Conservation (phyloP, 495 filamentous ascomycete species). For the Penicillium pulvis region DNA sequence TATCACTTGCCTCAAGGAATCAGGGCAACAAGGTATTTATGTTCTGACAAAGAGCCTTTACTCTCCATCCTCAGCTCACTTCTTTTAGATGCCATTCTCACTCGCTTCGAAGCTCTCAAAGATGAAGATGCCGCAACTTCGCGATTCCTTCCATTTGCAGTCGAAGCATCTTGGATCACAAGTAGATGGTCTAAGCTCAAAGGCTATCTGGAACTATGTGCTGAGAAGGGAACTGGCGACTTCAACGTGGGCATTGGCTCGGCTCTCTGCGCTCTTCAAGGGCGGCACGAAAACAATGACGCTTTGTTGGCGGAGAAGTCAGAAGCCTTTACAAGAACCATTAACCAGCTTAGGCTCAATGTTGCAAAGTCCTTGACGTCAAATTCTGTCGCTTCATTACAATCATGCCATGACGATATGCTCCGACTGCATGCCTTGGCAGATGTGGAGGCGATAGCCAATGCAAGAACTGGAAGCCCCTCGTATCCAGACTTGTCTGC, state of each 20-base stretch:
- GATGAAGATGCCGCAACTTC: constrained; percentile 52
- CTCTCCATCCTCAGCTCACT: constrained; percentile 11
- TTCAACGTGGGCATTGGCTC: constrained; percentile 83
- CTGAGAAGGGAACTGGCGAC: constrained; percentile 58
- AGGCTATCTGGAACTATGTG: constrained; percentile 61
- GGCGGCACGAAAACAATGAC: constrained; percentile 24
- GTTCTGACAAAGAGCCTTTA: background rate
- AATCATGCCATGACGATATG: constrained; percentile 77
- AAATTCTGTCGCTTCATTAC: constrained; percentile 74
- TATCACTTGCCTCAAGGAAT: constrained; percentile 86
- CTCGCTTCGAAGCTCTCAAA: constrained; percentile 77
- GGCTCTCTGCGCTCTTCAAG: constrained; percentile 66
- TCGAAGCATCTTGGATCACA: constrained; percentile 90
- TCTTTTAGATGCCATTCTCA: constrained; percentile 72
- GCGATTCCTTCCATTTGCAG: constrained; percentile 72
- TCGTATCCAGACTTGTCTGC: constrained; percentile 48
- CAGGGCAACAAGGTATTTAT: constrained; percentile 79
- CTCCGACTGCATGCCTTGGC: constrained; percentile 83
- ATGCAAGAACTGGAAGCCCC: constrained; percentile 38
- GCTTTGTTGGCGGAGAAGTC: background rate
- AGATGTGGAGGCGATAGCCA: constrained; percentile 81
- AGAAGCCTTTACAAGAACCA: constrained; percentile 53
- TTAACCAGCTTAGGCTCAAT: constrained; percentile 66
- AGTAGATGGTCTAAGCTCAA: constrained; percentile 76
- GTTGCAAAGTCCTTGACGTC: constrained; percentile 73